Evolutionary conservation across 2,329 filamentous ascomycete species (phyloP).

Genomic region (Paecilomyces fulvus): DNA sequence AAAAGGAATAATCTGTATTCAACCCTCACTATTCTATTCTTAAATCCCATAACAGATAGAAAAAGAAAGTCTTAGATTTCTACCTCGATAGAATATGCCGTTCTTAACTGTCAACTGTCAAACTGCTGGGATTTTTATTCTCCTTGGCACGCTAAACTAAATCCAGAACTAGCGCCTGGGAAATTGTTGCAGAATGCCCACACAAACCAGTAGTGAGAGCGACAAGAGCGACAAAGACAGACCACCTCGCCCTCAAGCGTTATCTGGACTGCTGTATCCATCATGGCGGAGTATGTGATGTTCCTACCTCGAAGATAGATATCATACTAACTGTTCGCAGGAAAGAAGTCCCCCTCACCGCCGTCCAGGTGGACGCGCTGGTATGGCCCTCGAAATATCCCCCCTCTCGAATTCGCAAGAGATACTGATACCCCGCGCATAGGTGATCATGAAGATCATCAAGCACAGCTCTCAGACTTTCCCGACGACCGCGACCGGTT

Average conservation of each 20-base stretch:
- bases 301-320: not conserved
- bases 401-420: slow-evolving; percentile 17
- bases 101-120: not conserved
- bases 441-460: slow-evolving; percentile 97
- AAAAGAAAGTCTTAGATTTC: not conserved
- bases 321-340: slow-evolving; percentile 24
- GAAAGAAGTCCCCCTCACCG: slow-evolving; percentile 67
- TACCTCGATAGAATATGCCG: not conserved
- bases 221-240: slow-evolving; percentile 6
- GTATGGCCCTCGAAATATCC: slow-evolving; percentile 48
- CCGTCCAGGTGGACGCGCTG: slow-evolving; percentile 90
- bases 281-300: slow-evolving; percentile 24
- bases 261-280: slow-evolving; percentile 15
- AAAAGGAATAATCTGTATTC: too few species aligned
- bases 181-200: slow-evolving; percentile 23
- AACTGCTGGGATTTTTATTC: slow-evolving; percentile 1
- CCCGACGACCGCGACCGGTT: slow-evolving; percentile 81
- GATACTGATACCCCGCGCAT: slow-evolving; percentile 16
- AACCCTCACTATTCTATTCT: too few species aligned
- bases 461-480: slow-evolving; percentile 86
- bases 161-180: slow-evolving; percentile 16
- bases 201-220: slow-evolving; percentile 18
- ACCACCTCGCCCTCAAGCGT: slow-evolving; percentile 10
- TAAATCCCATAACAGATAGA: too few species aligned
- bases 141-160: slow-evolving; percentile 19